Conservation (phyloP, 225 moss, liverwort and hornwort genomes). For the Anthoceros angustus region DNA sequence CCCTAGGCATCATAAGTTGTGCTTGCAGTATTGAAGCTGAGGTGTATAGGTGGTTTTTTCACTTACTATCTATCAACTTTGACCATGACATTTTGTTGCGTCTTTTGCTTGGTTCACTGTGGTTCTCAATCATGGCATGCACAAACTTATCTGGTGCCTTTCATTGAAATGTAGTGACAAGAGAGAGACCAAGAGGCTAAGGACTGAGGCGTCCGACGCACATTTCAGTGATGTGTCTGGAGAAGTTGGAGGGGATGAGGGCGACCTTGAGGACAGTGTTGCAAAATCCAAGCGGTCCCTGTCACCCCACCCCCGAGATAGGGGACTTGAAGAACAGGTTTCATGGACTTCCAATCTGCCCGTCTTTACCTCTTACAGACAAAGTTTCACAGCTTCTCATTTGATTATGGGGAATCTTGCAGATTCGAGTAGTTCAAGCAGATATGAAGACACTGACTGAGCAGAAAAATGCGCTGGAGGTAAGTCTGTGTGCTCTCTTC, state of each 20-base stretch:
- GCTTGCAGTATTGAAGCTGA: not conserved
- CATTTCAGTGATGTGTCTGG: conserved; percentile 53
- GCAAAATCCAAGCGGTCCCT: conserved; percentile 22
- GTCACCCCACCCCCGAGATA: conserved; percentile 24
- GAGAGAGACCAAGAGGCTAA: conserved; percentile 35
- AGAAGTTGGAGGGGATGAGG: conserved; percentile 25
- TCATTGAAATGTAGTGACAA: conserved; percentile 10
- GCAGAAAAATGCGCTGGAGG: too few relatives aligned
- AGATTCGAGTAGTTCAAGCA: too few relatives aligned
- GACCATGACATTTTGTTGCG: too few relatives aligned
- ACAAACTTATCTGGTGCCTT: too few relatives aligned
- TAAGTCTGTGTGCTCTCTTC: too few relatives aligned
- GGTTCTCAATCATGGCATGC: too few relatives aligned
- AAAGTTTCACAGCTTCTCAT: not conserved
- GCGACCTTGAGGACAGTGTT: conserved; percentile 22
- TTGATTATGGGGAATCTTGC: not conserved
- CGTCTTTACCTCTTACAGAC: not conserved
- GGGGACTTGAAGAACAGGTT: conserved; percentile 38
- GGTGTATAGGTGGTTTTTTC: too few relatives aligned
- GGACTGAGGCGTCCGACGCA: conserved; percentile 24
- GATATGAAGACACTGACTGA: too few relatives aligned
- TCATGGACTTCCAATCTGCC: too few relatives aligned
- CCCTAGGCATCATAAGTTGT: not conserved
- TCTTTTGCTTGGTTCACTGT: too few relatives aligned
- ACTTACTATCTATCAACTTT: too few relatives aligned